Evolutionary conservation across 148 eudicot genomes (phyloP).

Genomic region (Suaeda aralocaspica): DNA sequence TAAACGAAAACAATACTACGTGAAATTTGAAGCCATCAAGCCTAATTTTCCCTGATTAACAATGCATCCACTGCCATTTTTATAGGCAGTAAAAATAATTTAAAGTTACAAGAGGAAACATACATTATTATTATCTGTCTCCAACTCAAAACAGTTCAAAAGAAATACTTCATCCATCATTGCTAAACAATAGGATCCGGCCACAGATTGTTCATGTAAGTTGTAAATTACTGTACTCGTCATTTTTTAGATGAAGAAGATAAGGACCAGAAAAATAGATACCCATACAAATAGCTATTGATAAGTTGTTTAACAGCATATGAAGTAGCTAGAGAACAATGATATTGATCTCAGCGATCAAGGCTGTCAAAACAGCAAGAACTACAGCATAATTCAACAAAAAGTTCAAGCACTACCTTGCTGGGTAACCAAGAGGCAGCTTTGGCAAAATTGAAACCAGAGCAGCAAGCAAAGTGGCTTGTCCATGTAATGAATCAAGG

Average conservation of each 20-base stretch:
- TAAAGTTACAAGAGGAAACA: not conserved
- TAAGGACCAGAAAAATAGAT: not conserved
- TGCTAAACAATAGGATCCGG: too few species aligned
- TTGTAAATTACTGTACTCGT: too few species aligned
- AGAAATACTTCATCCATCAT: too few species aligned
- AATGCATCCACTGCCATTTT: not conserved
- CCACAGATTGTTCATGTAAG: too few species aligned
- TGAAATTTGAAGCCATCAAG: too few species aligned
- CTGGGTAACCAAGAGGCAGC: conserved; percentile 94
- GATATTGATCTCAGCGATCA: conserved; percentile 7
- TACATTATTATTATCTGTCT: too few species aligned
- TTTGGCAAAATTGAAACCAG: conserved; percentile 75
- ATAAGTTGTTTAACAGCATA: too few species aligned
- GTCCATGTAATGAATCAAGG: conserved; percentile 87
- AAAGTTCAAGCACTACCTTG: conserved; percentile 50
- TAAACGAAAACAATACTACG: not conserved
- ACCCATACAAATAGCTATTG: not conserved
- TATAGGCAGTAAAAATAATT: not conserved
- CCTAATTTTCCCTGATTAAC: not conserved
- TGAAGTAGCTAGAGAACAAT: conserved; percentile 8
- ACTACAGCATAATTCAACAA: conserved; percentile 2
- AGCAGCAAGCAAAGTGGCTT: conserved; percentile 84
- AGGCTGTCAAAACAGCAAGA: not conserved
- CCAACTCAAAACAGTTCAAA: too few species aligned
- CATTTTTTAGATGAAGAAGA: too few species aligned